Conservation (phyloP, 106 monocot species). For the Dactylorhiza incarnata region DNA sequence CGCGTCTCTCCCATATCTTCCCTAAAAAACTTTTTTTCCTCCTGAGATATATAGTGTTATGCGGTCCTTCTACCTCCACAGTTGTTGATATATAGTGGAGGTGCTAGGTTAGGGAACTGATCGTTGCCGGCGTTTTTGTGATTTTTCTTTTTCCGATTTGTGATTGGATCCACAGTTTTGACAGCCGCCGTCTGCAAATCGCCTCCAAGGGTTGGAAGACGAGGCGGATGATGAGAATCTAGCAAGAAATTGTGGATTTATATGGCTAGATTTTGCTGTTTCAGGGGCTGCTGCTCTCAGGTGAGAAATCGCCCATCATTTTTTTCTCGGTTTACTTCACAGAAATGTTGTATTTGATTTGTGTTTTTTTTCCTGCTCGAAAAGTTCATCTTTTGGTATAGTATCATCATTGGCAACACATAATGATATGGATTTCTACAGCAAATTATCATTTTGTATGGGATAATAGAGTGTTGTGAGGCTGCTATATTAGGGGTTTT, state of each 20-base stretch:
- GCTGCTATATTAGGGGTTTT: not conserved
- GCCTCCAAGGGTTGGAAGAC: not conserved
- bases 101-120: too few species aligned
- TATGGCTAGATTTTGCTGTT: conserved; percentile 3
- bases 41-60: too few species aligned
- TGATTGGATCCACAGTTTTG: too few species aligned
- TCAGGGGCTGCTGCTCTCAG: not conserved
- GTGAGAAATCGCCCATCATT: not conserved
- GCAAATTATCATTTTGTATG: not conserved
- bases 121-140: too few species aligned
- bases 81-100: too few species aligned
- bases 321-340: not conserved
- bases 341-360: not conserved
- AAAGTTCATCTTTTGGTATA: not conserved
- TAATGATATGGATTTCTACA: not conserved
- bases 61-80: too few species aligned
- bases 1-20: too few species aligned
- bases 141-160: too few species aligned
- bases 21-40: too few species aligned
- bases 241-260: not conserved
- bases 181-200: not conserved
- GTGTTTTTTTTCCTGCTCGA: too few species aligned
- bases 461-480: not conserved
- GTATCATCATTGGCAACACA: conserved; percentile 1
- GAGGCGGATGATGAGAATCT: not conserved